phyloP scores from a whole-genome alignment of 169 alveolate species.

The Cryptosporidium viatorum region DNA sequence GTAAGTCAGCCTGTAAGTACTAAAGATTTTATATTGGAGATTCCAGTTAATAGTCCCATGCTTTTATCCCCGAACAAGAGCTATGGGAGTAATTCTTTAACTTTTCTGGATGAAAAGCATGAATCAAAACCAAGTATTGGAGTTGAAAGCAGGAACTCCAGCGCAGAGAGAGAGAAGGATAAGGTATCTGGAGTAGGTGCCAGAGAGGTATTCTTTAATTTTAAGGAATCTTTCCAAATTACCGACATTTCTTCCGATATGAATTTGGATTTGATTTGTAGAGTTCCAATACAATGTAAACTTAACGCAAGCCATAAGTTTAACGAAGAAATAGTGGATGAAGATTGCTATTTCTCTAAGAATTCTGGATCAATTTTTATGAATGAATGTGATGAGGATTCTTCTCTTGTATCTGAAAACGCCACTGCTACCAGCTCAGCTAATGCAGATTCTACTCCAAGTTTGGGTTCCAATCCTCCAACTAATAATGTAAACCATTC shows the following conservation, averaged over 20 bases:
- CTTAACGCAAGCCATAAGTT: background rate
- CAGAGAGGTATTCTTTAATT: constrained; percentile 62
- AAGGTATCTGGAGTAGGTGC: constrained; percentile 28
- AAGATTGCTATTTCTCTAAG: constrained; percentile 34
- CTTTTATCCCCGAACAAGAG: constrained; percentile 18
- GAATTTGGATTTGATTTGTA: constrained; percentile 54
- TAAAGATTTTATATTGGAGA: constrained; percentile 49
- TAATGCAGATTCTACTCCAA: constrained; percentile 3
- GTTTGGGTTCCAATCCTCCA: constrained; percentile 15
- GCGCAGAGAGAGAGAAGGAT: constrained; percentile 36
- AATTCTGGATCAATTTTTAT: background rate
- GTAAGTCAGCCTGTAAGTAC: constrained; percentile 43
- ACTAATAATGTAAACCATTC: background rate
- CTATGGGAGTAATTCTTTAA: background rate
- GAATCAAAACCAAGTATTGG: background rate
- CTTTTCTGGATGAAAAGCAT: constrained; percentile 13
- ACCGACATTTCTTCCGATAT: constrained; percentile 42
- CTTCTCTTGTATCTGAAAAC: background rate
- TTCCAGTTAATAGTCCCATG: constrained; percentile 50
- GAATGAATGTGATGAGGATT: constrained; percentile 36
- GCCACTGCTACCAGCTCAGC: background rate
- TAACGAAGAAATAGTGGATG: constrained; percentile 14
- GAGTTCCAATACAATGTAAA: constrained; percentile 51
- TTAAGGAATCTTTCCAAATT: constrained; percentile 49
- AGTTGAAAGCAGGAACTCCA: constrained; percentile 3